Conservation (phyloP, 192 early-diverging fungal genomes). For the Backusella australiensis region DNA sequence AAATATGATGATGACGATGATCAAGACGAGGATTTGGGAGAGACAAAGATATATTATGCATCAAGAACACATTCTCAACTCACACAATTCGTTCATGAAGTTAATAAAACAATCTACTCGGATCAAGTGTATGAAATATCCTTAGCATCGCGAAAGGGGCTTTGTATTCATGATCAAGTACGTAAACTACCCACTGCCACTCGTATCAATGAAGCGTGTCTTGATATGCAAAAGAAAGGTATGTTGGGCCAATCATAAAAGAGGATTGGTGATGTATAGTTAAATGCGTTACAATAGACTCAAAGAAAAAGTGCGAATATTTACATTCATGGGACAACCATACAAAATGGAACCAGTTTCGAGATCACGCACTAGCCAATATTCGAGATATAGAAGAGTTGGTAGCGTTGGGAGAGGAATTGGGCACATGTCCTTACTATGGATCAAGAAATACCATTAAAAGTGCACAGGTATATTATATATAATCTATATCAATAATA, state of each 20-base stretch:
- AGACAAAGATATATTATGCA: constrained; percentile 56
- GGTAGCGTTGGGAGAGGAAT: constrained; percentile 55
- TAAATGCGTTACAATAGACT: background rate
- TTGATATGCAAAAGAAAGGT: constrained; percentile 76
- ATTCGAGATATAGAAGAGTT: constrained; percentile 88
- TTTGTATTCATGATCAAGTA: constrained; percentile 81
- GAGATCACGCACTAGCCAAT: constrained; percentile 46
- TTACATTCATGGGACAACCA: constrained; percentile 42
- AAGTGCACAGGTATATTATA: constrained; percentile 44
- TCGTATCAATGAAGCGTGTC: constrained; percentile 78
- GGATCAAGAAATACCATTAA: constrained; percentile 61
- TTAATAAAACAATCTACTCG: constrained; percentile 75
- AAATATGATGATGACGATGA: background rate
- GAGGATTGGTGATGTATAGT: background rate
- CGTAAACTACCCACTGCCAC: constrained; percentile 44
- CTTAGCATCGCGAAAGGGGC: constrained; percentile 76
- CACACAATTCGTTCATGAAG: constrained; percentile 82
- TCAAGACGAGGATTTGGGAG: constrained; percentile 12
- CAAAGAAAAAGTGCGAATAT: constrained; percentile 46
- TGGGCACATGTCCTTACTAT: constrained; percentile 80
- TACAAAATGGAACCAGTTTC: constrained; percentile 54
- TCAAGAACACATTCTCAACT: constrained; percentile 92
- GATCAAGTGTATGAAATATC: constrained; percentile 59
- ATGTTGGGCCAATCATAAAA: background rate
- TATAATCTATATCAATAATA: background rate